Evolutionary conservation across 208 protist genomes (phyloP), one percentile per base, ranked within the genome.

Genomic region (Crithidia mellificae): DNA sequence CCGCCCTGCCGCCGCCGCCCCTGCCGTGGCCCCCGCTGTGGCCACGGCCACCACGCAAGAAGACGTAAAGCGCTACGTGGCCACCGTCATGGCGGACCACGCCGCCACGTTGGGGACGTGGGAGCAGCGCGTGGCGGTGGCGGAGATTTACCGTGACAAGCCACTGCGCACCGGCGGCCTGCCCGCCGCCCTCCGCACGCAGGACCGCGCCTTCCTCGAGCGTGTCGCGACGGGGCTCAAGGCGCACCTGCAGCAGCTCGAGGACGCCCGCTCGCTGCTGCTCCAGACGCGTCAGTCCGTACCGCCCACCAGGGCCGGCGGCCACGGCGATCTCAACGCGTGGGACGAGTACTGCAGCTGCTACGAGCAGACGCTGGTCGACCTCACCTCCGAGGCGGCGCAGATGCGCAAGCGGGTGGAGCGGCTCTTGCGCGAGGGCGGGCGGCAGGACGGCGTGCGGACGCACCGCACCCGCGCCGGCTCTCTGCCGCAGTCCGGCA

Each of bases 141-240:
- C 69, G 6, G 73, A 83, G 65, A 52, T 74, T 34, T 83, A 83
- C 67, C 54, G 64, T 41, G 62, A 80, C 47, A 75, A 74, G 36
- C 72, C 71, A 1, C 44, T 71, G 15, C 74, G 68, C 58, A 77
- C 71, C 12, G 74, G 78, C 5, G 78, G 78, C 25, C 49, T n/a
- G 9, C 74, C 69, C n/a, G 74, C 67, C 43, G 51, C 68, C 5
- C 68, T 72, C 32, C 78, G 78, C 4, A 11, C 61, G 38, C 69
- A 64, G 53, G 78, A 83, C 51, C 46, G 38, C 20, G 54, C 57
- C 32, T 75, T 80, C 52, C 62, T 83, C n/a, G 68, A 80, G 54
- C 72, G 65, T 32, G 58, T 68, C 50, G 2, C 34, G 8, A 19
- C 20, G 14, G 52, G 36, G n/a, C 63, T 78, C n/a, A 24, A 15